Base-by-base conservation (phyloP, 2,329 filamentous ascomycete genomes). In the Biscogniauxia marginata region DNA sequence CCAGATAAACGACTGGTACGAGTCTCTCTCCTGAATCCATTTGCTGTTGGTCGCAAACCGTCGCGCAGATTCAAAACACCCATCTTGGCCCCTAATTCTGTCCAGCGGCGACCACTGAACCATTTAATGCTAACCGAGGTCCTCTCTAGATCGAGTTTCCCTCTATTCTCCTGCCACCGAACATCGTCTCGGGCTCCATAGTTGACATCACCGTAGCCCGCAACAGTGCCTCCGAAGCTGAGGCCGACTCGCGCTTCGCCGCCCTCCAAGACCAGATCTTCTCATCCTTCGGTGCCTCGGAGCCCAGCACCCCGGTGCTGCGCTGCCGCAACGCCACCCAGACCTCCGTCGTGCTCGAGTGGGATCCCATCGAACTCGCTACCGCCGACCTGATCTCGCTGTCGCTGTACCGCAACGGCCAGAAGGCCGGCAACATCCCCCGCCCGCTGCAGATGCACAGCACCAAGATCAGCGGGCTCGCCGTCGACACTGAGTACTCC, bases 241-340 rank as follows among this genome's bases (percentile, higher is more conserved):
- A 86, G 64, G 85, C 91, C 59, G 85, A 91, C 66, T 81, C 85
- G 56, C 82, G 86, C 60, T 99, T 99, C 80, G 81, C 88, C 62
- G 77, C 84, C 25, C 88, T 99, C n/a, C 95, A 99, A 77, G 86
- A 89, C 67, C 87, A 88, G 66, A 98, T 99, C 77, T 89, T 89
- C 75, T 81, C 83, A 65, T 89, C 90, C 53, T 98, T 98, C 73
- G 95, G 95, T 65, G 85, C 90, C 63, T 80, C 84, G 58, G 87
- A 91, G 55, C 95, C 95, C 25, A 77, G 83, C 21, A 79, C 88
- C 1, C 95, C 95, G 7, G 75, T 89, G 50, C 85, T 99, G 34
- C 90, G 92, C 69, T 96, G 95, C 75, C 89, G 92, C 75, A 99
- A 98, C 81, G 93, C 93, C 54, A 99, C 95, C 1, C 95, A 99